Base-by-base conservation (phyloP, 768 basidiomycete species). In the Paxillus rubicundulus region DNA sequence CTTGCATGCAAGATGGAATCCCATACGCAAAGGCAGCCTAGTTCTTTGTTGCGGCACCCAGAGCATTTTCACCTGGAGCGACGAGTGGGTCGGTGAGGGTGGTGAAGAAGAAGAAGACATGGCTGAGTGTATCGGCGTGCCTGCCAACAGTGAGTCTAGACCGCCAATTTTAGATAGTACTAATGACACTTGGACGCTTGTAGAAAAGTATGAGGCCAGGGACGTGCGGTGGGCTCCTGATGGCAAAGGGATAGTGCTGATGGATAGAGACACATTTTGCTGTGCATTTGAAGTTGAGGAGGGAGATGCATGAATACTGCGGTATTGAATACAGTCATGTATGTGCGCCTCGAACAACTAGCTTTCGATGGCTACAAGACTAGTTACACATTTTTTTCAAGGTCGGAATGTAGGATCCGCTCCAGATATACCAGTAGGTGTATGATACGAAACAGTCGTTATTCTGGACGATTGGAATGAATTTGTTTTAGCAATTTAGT, bases 101-200 rank as follows among this genome's bases (percentile, higher is more conserved):
- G 79, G 76, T 4, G 79, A 79, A 40, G 84, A 82, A 62, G 84
- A 82, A 62, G 71, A 74, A 55, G 92, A 92, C 62, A 86, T 92
- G 71, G 91, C 92, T 3, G 94, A 96, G 68, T 95, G 92, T 60
- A 82, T 95, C 32, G 90, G 90, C 7, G 82, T 97, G 4, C 94
- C 94, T 32, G 81, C 87, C n/a, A 82, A 89, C 89, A 71, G 90
- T 81, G 27, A 49, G 56, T 53, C 14, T 45, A 28, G 36, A 17
- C 40, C 30, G 21, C 28, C 28, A n/a, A 13, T 20, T 46, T 47
- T 1, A 38, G 9, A 7, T 4, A 42, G 18, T 14, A 17, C 10
- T 33, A 12, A 14, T 33, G 10, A 24, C 24, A 24, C 33, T 39
- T 24, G 4, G 18, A 46, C 49, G 32, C 14, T 47, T 21, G 10